Percentiles rank a stretch among this genome's conserved stretches.
phyloP scores from a whole-genome alignment of 192 early-diverging fungal species.

The Rhizophagus sp. region DNA sequence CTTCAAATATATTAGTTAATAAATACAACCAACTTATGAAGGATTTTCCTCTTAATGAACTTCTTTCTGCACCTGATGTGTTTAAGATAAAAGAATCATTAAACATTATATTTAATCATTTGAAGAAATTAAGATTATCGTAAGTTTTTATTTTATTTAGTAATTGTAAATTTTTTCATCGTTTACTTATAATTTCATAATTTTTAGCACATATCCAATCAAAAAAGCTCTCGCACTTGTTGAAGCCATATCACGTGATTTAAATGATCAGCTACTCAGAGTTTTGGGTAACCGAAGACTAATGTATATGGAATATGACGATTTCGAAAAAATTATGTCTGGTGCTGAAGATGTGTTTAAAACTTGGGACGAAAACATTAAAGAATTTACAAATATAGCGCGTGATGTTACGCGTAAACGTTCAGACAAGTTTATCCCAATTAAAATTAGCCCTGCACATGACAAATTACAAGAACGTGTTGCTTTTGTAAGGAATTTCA shows the following conservation, averaged over 20 bases:
- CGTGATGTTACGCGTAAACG: slow-evolving; percentile 90
- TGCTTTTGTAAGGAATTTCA: slow-evolving; percentile 85
- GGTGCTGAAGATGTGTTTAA: slow-evolving; percentile 87
- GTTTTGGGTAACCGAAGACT: slow-evolving; percentile 86
- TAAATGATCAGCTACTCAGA: slow-evolving; percentile 89
- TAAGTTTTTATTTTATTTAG: slow-evolving; percentile 34
- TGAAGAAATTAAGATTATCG: slow-evolving; percentile 96
- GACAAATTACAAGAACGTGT: slow-evolving; percentile 92
- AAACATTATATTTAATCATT: slow-evolving; percentile 85
- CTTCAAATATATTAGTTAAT: slow-evolving; percentile 51
- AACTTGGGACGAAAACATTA: slow-evolving; percentile 93
- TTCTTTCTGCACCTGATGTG: slow-evolving; percentile 93
- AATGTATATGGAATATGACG: slow-evolving; percentile 91
- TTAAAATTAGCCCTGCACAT: slow-evolving; percentile 93
- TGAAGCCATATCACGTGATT: slow-evolving; percentile 92
- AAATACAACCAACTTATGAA: slow-evolving; percentile 99
- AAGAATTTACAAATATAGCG: slow-evolving; percentile 94
- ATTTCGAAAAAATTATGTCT: slow-evolving; percentile 84
- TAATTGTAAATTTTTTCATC: not conserved
- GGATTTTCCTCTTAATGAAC: slow-evolving; percentile 97
- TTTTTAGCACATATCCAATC: slow-evolving; percentile 77
- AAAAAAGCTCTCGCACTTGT: slow-evolving; percentile 90
- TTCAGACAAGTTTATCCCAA: slow-evolving; percentile 90
- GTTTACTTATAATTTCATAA: not conserved
- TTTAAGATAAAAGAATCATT: slow-evolving; percentile 78